Evolutionary conservation across 257 asterid genomes (phyloP).

Genomic region (Solanum ahanhuiri): DNA sequence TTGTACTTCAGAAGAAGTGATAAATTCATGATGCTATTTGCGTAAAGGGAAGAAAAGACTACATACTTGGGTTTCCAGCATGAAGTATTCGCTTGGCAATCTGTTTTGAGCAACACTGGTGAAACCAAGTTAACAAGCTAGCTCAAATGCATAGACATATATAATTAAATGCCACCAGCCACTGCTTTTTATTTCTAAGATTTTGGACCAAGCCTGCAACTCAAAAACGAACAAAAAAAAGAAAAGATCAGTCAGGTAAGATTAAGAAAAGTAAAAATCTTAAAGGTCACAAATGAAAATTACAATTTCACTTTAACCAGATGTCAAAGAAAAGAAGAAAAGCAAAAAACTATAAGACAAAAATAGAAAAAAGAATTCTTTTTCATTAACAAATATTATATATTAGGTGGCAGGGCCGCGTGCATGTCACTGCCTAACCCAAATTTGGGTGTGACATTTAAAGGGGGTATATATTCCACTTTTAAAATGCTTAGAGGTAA

Average conservation of each 20-base stretch:
- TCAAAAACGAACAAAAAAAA: neutral
- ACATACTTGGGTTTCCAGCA: slow-evolving; percentile 3
- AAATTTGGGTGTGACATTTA: too few relatives aligned
- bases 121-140: neutral
- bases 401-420: too few relatives aligned
- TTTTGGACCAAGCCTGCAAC: neutral
- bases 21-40: neutral
- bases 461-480: too few relatives aligned
- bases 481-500: too few relatives aligned
- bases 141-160: slow-evolving; percentile 6
- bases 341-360: too few relatives aligned
- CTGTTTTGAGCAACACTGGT: neutral
- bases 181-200: neutral
- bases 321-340: too few relatives aligned
- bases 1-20: neutral
- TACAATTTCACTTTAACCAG: too few relatives aligned
- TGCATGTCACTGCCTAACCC: too few relatives aligned
- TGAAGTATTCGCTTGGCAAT: neutral
- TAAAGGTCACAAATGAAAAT: too few relatives aligned
- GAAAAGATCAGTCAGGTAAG: neutral
- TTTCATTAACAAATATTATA: too few relatives aligned
- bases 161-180: slow-evolving; percentile 1
- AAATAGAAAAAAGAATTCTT: too few relatives aligned
- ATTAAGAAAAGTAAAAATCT: too few relatives aligned
- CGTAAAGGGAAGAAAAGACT: neutral